phyloP scores from a whole-genome alignment of 768 basidiomycete species.

The Mycena galopus region DNA sequence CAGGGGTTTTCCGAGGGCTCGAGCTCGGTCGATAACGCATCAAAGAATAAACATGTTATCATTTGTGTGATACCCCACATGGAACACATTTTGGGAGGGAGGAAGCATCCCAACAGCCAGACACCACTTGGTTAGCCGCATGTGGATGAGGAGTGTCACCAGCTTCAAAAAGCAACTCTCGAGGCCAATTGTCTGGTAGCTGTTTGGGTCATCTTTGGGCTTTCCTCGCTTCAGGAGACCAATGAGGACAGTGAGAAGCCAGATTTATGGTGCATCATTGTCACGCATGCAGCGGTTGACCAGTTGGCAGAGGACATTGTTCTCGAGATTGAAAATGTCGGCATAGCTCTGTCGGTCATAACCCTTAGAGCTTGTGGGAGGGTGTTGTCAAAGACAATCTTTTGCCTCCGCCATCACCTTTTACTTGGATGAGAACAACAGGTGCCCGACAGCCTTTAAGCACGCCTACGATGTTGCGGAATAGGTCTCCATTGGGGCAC shows the following conservation, averaged over 20 bases:
- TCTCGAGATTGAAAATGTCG: neutral
- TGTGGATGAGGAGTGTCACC: neutral
- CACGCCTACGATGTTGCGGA: neutral
- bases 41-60: neutral
- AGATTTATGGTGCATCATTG: neutral
- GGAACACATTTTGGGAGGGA: neutral
- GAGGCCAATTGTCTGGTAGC: neutral
- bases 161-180: conserved; percentile 2
- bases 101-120: neutral
- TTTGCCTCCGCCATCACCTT: neutral
- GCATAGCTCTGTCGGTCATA: neutral
- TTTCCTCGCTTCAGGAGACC: neutral
- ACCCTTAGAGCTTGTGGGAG: neutral
- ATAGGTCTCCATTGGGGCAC: neutral
- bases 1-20: neutral
- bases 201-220: neutral
- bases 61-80: neutral
- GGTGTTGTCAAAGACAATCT: neutral
- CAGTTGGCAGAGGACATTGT: neutral
- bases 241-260: neutral
- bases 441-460: neutral
- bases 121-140: neutral
- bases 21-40: neutral
- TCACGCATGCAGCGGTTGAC: neutral
- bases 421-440: neutral